A percentile compares a stretch with the other conserved stretches of the same genome.
These are phyloP conservation scores for Zopfia rhizophila DNA, from an alignment of 2,329 filamentous ascomycete species.

Conservation along the genomic window DNA sequence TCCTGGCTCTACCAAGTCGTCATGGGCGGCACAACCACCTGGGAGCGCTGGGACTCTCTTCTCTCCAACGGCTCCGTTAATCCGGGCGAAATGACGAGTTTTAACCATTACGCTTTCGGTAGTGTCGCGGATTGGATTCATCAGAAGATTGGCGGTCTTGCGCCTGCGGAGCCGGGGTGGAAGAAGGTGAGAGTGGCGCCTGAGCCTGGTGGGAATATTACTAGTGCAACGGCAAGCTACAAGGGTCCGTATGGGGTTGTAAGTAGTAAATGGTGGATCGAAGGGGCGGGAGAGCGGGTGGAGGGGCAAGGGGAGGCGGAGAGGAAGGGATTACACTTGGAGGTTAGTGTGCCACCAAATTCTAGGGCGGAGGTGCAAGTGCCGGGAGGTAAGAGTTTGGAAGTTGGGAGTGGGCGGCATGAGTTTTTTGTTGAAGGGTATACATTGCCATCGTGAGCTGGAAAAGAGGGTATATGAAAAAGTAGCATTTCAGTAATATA, in stretches of 20 bases:
- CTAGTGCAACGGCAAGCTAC: conserved; percentile 38
- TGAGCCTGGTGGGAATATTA: conserved; percentile 44
- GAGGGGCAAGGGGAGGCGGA: too few relatives aligned
- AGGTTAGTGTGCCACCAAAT: too few relatives aligned
- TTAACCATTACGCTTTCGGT: conserved; percentile 64
- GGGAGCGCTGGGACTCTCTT: conserved; percentile 64
- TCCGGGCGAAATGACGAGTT: conserved; percentile 60
- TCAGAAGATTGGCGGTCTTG: conserved; percentile 55
- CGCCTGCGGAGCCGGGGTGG: conserved; percentile 55
- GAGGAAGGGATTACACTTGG: too few relatives aligned
- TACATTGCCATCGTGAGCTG: too few relatives aligned
- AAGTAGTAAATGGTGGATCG: conserved; percentile 35
- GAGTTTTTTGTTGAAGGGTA: too few relatives aligned
- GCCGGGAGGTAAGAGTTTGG: too few relatives aligned
- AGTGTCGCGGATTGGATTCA: conserved; percentile 62
- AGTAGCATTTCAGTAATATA: too few relatives aligned
- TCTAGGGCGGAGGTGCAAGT: too few relatives aligned
- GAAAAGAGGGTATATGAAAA: too few relatives aligned
- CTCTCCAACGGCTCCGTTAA: conserved; percentile 58
- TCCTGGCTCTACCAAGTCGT: conserved; percentile 62
- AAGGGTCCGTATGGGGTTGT: conserved; percentile 45
- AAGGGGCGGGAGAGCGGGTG: too few relatives aligned
- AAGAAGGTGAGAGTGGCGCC: conserved; percentile 51
- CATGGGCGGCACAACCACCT: conserved; percentile 60
- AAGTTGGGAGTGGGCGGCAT: too few relatives aligned